Conservation (phyloP, 2,329 filamentous ascomycete genomes). For the Colletotrichum salicis region DNA sequence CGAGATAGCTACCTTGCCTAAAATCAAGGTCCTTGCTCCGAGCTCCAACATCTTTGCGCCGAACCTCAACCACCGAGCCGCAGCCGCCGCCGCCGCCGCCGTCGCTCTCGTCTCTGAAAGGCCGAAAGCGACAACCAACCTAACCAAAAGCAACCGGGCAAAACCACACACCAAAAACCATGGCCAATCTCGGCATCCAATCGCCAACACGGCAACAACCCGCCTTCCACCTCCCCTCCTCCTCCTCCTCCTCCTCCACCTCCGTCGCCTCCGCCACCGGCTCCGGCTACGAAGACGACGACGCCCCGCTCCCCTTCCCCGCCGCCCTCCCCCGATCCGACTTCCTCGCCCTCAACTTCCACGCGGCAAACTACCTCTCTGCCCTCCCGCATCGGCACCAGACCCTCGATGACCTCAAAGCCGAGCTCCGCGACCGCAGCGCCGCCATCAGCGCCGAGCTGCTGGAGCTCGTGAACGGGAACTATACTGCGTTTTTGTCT, state of each 20-base stretch:
- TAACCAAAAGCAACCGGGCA: constrained; percentile 28
- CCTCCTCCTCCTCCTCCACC: constrained; percentile 52
- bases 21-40: constrained; percentile 10
- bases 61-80: constrained; percentile 29
- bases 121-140: constrained; percentile 30
- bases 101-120: constrained; percentile 12
- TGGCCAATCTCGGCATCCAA: constrained; percentile 41
- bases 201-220: constrained; percentile 30
- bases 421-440: constrained; percentile 84
- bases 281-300: constrained; percentile 56
- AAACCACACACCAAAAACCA: constrained; percentile 6
- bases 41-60: constrained; percentile 14
- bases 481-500: constrained; percentile 91
- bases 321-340: constrained; percentile 83
- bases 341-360: constrained; percentile 82
- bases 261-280: constrained; percentile 48
- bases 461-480: constrained; percentile 92
- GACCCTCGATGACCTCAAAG: constrained; percentile 90
- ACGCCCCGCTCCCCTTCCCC: constrained; percentile 86
- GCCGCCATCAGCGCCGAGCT: constrained; percentile 85
- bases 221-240: constrained; percentile 55
- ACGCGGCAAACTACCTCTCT: constrained; percentile 82
- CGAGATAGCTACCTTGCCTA: not conserved
- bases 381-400: constrained; percentile 89
- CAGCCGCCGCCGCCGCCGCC: constrained; percentile 40